Conservation (phyloP, 2,329 filamentous ascomycete genomes). For the Apiospora marii region DNA sequence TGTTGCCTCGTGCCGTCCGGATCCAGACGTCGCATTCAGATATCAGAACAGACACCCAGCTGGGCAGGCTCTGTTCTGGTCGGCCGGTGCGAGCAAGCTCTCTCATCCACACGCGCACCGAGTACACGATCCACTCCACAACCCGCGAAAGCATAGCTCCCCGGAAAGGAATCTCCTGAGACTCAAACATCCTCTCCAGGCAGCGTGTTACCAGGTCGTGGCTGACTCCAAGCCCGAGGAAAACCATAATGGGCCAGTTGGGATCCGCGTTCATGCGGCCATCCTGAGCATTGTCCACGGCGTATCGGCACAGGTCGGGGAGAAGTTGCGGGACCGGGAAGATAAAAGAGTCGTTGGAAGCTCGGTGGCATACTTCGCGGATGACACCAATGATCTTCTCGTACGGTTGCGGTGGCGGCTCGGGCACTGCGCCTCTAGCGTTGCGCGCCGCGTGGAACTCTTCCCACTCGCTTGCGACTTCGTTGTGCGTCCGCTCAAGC, state of each 20-base stretch:
- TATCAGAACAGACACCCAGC: slow-evolving; percentile 50
- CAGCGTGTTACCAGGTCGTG: slow-evolving; percentile 64
- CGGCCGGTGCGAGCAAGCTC: slow-evolving; percentile 46
- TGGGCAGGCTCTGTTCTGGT: slow-evolving; percentile 39
- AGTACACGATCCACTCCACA: slow-evolving; percentile 62
- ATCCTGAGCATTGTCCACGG: slow-evolving; percentile 65
- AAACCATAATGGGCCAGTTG: slow-evolving; percentile 64
- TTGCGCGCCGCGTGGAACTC: slow-evolving; percentile 52
- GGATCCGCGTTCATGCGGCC: slow-evolving; percentile 63
- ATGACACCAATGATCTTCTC: slow-evolving; percentile 73
- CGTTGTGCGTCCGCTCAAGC: slow-evolving; percentile 74
- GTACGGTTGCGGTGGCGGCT: slow-evolving; percentile 66
- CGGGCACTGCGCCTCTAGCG: slow-evolving; percentile 38
- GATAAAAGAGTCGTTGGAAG: slow-evolving; percentile 70
- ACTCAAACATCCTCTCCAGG: slow-evolving; percentile 64
- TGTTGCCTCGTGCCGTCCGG: slow-evolving; percentile 46
- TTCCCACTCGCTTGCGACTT: slow-evolving; percentile 54
- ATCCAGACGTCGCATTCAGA: slow-evolving; percentile 57
- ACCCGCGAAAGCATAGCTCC: slow-evolving; percentile 57
- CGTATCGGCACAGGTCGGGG: slow-evolving; percentile 69
- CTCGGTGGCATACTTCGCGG: slow-evolving; percentile 70
- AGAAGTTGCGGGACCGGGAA: slow-evolving; percentile 70
- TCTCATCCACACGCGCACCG: slow-evolving; percentile 54
- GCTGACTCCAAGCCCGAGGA: slow-evolving; percentile 63
- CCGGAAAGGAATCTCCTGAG: slow-evolving; percentile 66